A percentile compares a stretch with the other conserved stretches of the same genome.
Evolutionary conservation across 306 rosid genomes (phyloP).

Genomic region (Myrica gale): DNA sequence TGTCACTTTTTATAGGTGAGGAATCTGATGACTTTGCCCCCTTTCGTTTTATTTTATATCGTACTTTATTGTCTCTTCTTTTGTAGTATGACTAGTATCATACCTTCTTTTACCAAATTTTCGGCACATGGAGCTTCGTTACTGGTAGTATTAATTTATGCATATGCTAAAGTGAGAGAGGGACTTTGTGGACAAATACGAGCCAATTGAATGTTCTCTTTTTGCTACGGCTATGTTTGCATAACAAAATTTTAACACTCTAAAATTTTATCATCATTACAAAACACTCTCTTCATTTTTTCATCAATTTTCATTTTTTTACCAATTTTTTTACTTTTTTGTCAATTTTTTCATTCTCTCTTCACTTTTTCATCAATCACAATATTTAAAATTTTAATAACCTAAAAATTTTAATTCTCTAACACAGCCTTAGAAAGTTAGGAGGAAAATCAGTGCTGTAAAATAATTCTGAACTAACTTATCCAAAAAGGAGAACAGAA

Average conservation of each 20-base stretch:
- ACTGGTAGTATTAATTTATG: background rate
- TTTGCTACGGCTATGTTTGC: no score
- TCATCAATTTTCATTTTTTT: no score
- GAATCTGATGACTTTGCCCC: background rate
- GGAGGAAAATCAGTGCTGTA: background rate
- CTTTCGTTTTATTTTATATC: background rate
- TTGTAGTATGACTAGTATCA: background rate
- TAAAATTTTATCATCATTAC: no score
- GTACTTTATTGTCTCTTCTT: background rate
- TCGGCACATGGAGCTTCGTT: background rate
- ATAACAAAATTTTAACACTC: no score
- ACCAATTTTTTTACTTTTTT: no score
- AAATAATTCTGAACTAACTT: background rate
- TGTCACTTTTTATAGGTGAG: slow-evolving; percentile 7
- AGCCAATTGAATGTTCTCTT: background rate
- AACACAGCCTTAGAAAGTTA: background rate
- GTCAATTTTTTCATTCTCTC: no score
- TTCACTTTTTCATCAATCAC: no score
- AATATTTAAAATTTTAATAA: no score
- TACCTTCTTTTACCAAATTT: background rate
- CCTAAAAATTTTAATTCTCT: no score
- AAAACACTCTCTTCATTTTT: no score
- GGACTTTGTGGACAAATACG: background rate
- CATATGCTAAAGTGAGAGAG: background rate
- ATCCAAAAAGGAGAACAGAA: no score